Evolutionary conservation across 2,329 filamentous ascomycete species (phyloP).

Genomic region (Aspergillus fructus): DNA sequence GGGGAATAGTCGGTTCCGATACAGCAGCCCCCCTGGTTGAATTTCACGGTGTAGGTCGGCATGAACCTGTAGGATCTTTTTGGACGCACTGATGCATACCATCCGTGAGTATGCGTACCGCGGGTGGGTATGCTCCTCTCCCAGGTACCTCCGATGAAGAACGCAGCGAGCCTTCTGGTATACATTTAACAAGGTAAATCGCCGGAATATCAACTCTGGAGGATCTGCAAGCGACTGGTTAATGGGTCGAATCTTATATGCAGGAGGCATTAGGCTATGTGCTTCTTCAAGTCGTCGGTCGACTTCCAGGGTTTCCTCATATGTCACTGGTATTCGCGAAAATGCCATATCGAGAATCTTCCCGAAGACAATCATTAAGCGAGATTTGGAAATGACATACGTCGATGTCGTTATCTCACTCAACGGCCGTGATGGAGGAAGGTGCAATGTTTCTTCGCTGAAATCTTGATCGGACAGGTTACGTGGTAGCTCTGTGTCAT

Average conservation of each 20-base stretch:
- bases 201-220: conserved; percentile 52
- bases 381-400: conserved; percentile 38
- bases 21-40: conserved; percentile 55
- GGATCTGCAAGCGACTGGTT: conserved; percentile 48
- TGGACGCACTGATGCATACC: conserved; percentile 50
- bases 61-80: conserved; percentile 51
- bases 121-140: conserved; percentile 33
- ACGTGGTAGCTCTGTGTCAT: conserved; percentile 58
- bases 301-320: conserved; percentile 37
- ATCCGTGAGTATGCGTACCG: conserved; percentile 45
- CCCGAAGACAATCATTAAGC: conserved; percentile 38
- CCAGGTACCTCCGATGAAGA: conserved; percentile 55
- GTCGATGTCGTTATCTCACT: conserved; percentile 52
- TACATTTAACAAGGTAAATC: conserved; percentile 53
- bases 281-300: conserved; percentile 37
- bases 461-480: conserved; percentile 65
- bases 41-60: conserved; percentile 51
- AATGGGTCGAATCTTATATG: conserved; percentile 26
- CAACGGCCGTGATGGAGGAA: conserved; percentile 55
- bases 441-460: conserved; percentile 45
- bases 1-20: conserved; percentile 57
- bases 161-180: conserved; percentile 54
- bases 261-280: conserved; percentile 22
- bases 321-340: conserved; percentile 32
- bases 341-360: conserved; percentile 39